Evolutionary conservation across 176 grass and related monocot genomes (phyloP).

Genomic region (Aegilops tauschii): DNA sequence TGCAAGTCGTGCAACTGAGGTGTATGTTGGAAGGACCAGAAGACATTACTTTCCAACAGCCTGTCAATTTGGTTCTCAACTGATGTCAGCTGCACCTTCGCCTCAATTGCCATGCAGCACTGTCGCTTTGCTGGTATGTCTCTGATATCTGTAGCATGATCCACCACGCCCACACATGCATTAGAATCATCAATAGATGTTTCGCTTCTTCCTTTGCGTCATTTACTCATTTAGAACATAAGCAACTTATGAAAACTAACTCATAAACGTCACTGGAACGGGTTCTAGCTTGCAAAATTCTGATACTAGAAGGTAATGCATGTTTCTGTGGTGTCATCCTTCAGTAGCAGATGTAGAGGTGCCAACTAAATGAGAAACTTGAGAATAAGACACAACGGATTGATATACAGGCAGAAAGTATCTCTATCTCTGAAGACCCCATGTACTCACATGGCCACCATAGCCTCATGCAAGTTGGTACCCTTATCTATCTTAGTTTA

Average conservation of each 20-base stretch:
- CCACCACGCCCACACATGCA: background rate
- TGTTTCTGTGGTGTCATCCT: background rate
- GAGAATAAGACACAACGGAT: background rate
- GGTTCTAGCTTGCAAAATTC: background rate
- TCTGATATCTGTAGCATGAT: background rate
- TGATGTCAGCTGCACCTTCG: conserved; percentile 8
- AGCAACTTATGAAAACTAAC: background rate
- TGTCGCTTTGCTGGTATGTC: conserved; percentile 27
- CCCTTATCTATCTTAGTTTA: background rate
- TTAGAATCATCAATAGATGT: background rate
- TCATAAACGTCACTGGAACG: background rate
- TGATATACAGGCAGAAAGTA: background rate
- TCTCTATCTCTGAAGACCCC: background rate
- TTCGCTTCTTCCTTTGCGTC: background rate
- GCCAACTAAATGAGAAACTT: background rate
- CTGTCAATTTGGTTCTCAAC: conserved; percentile 3
- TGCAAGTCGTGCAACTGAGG: background rate
- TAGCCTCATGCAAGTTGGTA: background rate
- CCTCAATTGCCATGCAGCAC: conserved; percentile 1
- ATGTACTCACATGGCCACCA: conserved; percentile 5
- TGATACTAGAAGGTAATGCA: background rate
- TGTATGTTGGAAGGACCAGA: background rate
- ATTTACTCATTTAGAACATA: background rate
- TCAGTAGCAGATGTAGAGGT: background rate
- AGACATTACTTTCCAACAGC: conserved; percentile 17